phyloP scores from a whole-genome alignment of 2,329 filamentous ascomycete species.

The Aspergillus udagawae region DNA sequence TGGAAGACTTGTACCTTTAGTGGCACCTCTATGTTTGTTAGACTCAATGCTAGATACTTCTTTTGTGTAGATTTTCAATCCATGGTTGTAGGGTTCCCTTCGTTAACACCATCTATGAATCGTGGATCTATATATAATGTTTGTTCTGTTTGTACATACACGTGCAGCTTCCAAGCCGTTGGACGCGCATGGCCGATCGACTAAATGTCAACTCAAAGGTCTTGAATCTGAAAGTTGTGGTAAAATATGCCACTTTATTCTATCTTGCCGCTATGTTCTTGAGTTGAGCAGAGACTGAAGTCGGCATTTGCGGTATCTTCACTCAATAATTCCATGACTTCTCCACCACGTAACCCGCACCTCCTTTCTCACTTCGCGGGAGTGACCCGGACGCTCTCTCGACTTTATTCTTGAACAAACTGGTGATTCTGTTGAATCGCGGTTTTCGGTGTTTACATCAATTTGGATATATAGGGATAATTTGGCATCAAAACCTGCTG shows the following conservation, averaged over 20 bases:
- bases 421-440: not conserved
- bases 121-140: conserved; percentile 3
- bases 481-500: not conserved
- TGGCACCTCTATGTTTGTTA: conserved; percentile 32
- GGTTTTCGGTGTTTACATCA: not conserved
- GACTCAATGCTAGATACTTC: conserved; percentile 35
- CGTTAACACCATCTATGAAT: not conserved
- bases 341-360: conserved; percentile 11
- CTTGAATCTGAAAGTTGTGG: not conserved
- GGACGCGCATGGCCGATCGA: not conserved
- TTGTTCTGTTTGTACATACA: conserved; percentile 21
- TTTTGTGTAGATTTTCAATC: conserved; percentile 8
- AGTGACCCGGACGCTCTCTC: conserved; percentile 16
- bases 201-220: not conserved
- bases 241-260: not conserved
- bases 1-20: conserved; percentile 38
- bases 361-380: conserved; percentile 18
- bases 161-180: conserved; percentile 1
- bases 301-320: not conserved
- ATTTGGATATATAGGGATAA: not conserved
- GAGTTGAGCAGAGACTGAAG: not conserved
- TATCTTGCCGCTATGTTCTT: not conserved
- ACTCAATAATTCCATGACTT: conserved; percentile 18
- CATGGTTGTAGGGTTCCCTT: conserved; percentile 5
- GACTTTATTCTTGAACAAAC: conserved; percentile 18